A percentile compares a stretch with the other conserved stretches of the same genome.
Evolutionary conservation across 1,284 basidiomycete genomes (phyloP).

Genomic region (Rhodofomes roseus): DNA sequence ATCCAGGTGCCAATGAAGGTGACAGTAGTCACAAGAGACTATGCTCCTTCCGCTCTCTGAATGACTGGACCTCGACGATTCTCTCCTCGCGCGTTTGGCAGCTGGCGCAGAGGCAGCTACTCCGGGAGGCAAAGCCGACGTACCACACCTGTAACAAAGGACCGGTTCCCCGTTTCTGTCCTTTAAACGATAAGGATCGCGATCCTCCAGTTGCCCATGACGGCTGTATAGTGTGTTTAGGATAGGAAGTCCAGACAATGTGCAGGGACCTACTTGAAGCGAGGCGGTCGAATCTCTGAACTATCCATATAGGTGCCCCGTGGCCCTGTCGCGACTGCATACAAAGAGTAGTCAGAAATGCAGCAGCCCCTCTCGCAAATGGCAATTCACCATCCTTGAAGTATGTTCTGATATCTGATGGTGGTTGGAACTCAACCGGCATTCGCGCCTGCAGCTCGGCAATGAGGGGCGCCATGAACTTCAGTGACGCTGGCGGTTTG

Average conservation of each 20-base stretch:
- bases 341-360: conserved; percentile 12
- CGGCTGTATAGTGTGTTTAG: conserved; percentile 50
- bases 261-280: conserved; percentile 64
- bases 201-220: conserved; percentile 85
- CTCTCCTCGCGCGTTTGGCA: conserved; percentile 50
- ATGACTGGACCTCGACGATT: conserved; percentile 20
- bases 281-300: conserved; percentile 72
- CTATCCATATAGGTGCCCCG: conserved; percentile 78
- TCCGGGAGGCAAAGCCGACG: conserved; percentile 63
- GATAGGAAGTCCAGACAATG: neutral
- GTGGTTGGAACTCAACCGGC: conserved; percentile 85
- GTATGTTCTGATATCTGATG: conserved; percentile 82
- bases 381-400: conserved; percentile 76
- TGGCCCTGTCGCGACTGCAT: conserved; percentile 64
- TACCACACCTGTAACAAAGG: conserved; percentile 87
- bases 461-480: conserved; percentile 65
- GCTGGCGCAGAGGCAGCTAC: conserved; percentile 46
- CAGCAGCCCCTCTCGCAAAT: conserved; percentile 10
- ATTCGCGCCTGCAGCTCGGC: conserved; percentile 59
- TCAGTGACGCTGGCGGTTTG: conserved; percentile 50
- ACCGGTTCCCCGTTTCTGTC: conserved; percentile 82
- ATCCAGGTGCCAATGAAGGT: conserved; percentile 95
- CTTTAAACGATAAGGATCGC: conserved; percentile 85
- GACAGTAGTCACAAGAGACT: conserved; percentile 94
- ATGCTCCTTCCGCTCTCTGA: conserved; percentile 67